Percentiles rank a stretch among this genome's conserved stretches.
These are phyloP conservation scores for Amphichorda felina DNA, from an alignment of 2,329 filamentous ascomycete species.

Conservation along the genomic window DNA sequence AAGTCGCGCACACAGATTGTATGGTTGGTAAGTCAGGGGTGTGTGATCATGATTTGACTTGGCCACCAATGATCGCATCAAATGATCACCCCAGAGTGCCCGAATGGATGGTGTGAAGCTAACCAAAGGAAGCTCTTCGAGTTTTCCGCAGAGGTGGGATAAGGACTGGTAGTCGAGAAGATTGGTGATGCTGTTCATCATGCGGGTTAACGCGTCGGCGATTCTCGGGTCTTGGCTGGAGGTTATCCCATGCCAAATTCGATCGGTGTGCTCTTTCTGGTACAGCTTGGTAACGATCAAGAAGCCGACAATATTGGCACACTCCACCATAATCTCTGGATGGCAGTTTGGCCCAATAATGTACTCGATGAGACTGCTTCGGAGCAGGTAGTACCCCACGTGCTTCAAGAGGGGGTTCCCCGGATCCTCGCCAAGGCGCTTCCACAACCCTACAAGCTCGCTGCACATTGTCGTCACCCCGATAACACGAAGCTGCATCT, in stretches of 20 bases:
- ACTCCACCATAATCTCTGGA: constrained; percentile 74
- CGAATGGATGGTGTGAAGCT: constrained; percentile 51
- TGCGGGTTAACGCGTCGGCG: constrained; percentile 65
- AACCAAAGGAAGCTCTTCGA: constrained; percentile 51
- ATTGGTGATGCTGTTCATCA: constrained; percentile 39
- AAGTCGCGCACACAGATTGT: constrained; percentile 48
- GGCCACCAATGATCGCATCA: constrained; percentile 36
- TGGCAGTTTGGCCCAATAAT: constrained; percentile 86
- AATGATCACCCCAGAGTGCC: constrained; percentile 39
- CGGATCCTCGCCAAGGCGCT: constrained; percentile 30
- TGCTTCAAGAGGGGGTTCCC: constrained; percentile 45
- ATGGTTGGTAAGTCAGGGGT: constrained; percentile 27
- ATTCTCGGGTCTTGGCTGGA: constrained; percentile 75
- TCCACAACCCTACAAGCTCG: constrained; percentile 58
- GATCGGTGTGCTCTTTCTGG: constrained; percentile 58
- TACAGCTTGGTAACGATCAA: constrained; percentile 70
- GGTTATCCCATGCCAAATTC: constrained; percentile 73
- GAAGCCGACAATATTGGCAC: constrained; percentile 78
- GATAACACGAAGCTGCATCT: constrained; percentile 81
- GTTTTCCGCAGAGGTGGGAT: constrained; percentile 59
- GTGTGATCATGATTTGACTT: constrained; percentile 27
- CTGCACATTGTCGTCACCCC: constrained; percentile 64
- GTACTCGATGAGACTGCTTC: constrained; percentile 68
- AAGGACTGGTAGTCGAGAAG: constrained; percentile 37
- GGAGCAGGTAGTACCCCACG: constrained; percentile 56